phyloP scores from a whole-genome alignment of 495 filamentous ascomycete genomes.

The Annulohypoxylon moriforme region DNA sequence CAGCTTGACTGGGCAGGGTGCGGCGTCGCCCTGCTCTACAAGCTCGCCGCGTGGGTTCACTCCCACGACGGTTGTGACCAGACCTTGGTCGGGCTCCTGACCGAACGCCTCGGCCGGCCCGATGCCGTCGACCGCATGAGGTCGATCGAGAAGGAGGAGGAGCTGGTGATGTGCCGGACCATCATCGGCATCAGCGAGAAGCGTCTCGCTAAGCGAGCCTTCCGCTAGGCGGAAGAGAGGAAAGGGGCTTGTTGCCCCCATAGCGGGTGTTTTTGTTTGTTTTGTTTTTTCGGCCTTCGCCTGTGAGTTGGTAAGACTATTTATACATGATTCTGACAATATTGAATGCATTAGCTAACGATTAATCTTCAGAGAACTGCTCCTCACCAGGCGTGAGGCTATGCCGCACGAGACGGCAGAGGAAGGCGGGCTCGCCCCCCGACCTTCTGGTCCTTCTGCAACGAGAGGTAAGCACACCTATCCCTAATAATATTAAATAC shows the following conservation, averaged over 20 bases:
- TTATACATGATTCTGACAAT: neutral
- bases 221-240: slow-evolving; percentile 4
- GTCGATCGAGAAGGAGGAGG: slow-evolving; percentile 6
- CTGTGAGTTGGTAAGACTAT: neutral
- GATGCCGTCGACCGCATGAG: slow-evolving; percentile 18
- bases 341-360: neutral
- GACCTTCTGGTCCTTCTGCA: neutral
- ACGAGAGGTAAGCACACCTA: neutral
- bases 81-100: slow-evolving; percentile 1
- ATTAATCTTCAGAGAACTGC: neutral
- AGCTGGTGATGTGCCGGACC: slow-evolving; percentile 51
- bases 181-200: slow-evolving; percentile 46
- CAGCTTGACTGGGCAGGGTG: neutral
- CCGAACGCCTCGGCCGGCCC: neutral
- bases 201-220: slow-evolving; percentile 48
- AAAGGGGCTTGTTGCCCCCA: neutral
- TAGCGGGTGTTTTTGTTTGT: neutral
- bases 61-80: neutral
- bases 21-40: slow-evolving; percentile 1
- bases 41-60: slow-evolving; percentile 10
- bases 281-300: neutral
- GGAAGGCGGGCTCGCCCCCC: neutral
- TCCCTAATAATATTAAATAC: neutral
- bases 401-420: neutral
- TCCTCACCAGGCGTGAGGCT: neutral